Evolutionary conservation across 2,329 filamentous ascomycete genomes (phyloP), one percentile per base, ranked within the genome.

Genomic region (Bipolaris cookei): DNA sequence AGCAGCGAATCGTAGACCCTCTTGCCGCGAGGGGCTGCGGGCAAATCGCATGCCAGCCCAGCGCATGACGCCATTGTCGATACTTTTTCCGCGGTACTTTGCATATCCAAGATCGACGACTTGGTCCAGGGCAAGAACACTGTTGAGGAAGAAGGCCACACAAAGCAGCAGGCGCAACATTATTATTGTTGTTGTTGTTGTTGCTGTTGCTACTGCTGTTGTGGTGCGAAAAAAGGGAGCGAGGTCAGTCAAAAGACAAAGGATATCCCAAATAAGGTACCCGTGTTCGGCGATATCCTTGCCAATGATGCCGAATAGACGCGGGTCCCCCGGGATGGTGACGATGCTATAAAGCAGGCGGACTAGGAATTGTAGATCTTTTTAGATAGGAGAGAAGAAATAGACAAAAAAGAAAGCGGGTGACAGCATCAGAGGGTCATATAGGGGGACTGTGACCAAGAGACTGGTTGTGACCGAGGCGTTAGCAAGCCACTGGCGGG

Each of bases 21-120:
- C 68, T 20, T 71, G 48, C 10, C 72, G 64, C 7, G 73, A 72
- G 1, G 68, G 61, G 23, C 59, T 69, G 18, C 73, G 65, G 38
- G 90, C 90, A 77, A 86, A 95, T 41, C 89, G 85, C 61, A 95
- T 85, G 1, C 90, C 90, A 6, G 91, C 81, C 89, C 89, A 94
- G 72, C 88, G 82, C 2, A 84, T 86, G 45, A 92, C 78, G 1
- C 87, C 88, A 64, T 84, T 84, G 0, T 75, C 64, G 1, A 83
- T 77, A 1, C 79, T 69, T 3, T 78, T 75, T 7, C 90, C 90
- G 47, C 81, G 74, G 68, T 92, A 92, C 23, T 80, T 83, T 28
- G 87, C 83, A 70, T 92, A 93, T 3, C 81, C 82, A 20, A 93
- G 79, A 59, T 90, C 80, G 13, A 92, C 86, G 5, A 76, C 68